Evolutionary conservation across 768 basidiomycete species (phyloP), one percentile per base, ranked within the genome.

Genomic region (Strobilomyces confusus): DNA sequence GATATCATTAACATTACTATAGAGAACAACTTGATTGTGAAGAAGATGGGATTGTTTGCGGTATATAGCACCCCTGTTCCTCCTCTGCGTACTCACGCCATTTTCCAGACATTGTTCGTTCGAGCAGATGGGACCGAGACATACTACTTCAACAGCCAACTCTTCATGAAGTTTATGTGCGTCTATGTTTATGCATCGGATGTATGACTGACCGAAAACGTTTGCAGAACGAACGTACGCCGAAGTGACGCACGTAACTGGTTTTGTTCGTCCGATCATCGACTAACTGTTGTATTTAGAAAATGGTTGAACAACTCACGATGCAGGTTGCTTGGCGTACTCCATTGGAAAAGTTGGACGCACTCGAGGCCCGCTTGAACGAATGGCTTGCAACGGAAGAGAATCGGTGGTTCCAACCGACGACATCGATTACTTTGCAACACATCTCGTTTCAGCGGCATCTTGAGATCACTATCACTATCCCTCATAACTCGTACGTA

Each of bases 311-410:
- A 66, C 77, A 69, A 50, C 63, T 84, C 44, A 81, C 81, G 9
- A 78, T 90, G 75, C 86, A 89, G 63, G 75, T 91, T 23, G 80
- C 82, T 17, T 91, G 89, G 87, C 78, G 78, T 12, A 91, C 88
- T 3, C 84, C 89, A 2, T 66, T 87, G 29, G 77, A 76, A 42
- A 90, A 87, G 67, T 67, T 92, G 0, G 89, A 91, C 58, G 77
- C 75, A 23, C 77, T 92, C 6, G 85, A 89, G 63, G 76, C 77
- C 51, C 73, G 71, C 46, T 66, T 92, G 54, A 89, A 89, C 55
- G 78, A 81, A 38, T 91, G 89, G 89, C 76, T 92, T 11, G 74
- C 79, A 26, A 87, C 83, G 9, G 89, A 91, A 63, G 84, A 88
- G 64, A 87, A 90, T 61, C 75, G 89, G 20, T 90, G 88, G 88